Conservation (phyloP, 495 filamentous ascomycete genomes). For the Daldinia grandis region DNA sequence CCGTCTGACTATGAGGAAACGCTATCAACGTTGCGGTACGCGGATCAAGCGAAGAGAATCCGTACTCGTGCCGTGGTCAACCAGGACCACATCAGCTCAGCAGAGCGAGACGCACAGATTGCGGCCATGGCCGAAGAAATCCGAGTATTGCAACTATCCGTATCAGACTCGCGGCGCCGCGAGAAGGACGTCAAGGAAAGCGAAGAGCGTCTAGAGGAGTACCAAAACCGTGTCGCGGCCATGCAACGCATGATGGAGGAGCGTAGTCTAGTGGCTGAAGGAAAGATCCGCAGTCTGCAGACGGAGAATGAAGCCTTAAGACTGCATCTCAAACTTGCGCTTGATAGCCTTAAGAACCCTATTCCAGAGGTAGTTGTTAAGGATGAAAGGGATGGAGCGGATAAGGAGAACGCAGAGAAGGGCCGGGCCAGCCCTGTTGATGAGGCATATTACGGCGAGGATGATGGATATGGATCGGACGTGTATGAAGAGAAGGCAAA, state of each 20-base stretch:
- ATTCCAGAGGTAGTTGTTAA: conserved; percentile 65
- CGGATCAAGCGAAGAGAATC: conserved; percentile 97
- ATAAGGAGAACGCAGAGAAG: conserved; percentile 45
- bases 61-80: conserved; percentile 97
- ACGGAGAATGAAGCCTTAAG: conserved; percentile 89
- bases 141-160: conserved; percentile 77
- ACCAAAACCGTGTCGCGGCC: conserved; percentile 82
- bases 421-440: conserved; percentile 46
- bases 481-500: conserved; percentile 62
- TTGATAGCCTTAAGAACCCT: conserved; percentile 89
- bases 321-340: conserved; percentile 82
- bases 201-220: conserved; percentile 85
- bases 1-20: conserved; percentile 98
- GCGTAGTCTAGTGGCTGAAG: conserved; percentile 82
- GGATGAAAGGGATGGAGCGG: conserved; percentile 32
- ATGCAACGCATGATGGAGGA: conserved; percentile 98
- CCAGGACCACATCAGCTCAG: conserved; percentile 85
- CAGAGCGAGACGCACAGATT: conserved; percentile 93
- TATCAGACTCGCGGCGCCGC: conserved; percentile 62
- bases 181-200: conserved; percentile 59
- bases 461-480: conserved; percentile 54
- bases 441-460: conserved; percentile 54
- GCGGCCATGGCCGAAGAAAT: conserved; percentile 94
- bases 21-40: conserved; percentile 93
- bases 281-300: conserved; percentile 85